phyloP scores from a whole-genome alignment of 306 rosid genomes.

The Fragaria iinumae region DNA sequence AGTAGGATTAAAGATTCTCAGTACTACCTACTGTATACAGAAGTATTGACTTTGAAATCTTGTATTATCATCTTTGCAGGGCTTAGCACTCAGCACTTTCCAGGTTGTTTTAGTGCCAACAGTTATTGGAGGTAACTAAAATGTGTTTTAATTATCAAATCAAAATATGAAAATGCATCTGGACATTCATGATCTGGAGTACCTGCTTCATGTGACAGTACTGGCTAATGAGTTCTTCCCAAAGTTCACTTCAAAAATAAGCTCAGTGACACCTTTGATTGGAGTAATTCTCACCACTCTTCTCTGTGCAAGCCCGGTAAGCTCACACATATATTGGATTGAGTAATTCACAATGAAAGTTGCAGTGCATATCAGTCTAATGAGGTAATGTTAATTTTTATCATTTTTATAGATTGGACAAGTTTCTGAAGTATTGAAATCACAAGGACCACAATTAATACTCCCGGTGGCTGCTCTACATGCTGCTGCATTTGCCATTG shows the following conservation, averaged over 20 bases:
- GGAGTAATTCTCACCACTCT: slow-evolving; percentile 93
- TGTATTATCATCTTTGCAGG: slow-evolving; percentile 47
- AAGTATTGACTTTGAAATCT: slow-evolving; percentile 17
- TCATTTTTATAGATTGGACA: slow-evolving; percentile 70
- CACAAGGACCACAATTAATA: slow-evolving; percentile 78
- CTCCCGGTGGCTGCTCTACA: slow-evolving; percentile 82
- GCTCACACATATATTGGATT: slow-evolving; percentile 21
- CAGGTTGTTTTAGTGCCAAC: slow-evolving; percentile 97
- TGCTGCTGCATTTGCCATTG: slow-evolving; percentile 84
- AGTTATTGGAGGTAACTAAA: slow-evolving; percentile 74
- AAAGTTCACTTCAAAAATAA: slow-evolving; percentile 84
- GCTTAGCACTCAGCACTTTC: slow-evolving; percentile 85
- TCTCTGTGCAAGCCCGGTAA: slow-evolving; percentile 93
- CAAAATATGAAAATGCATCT: slow-evolving; percentile 15
- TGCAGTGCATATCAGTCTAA: slow-evolving; percentile 12
- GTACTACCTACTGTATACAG: background rate
- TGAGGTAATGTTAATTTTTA: slow-evolving; percentile 18
- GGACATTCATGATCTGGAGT: slow-evolving; percentile 15
- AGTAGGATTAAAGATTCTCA: background rate
- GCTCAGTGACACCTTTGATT: slow-evolving; percentile 64
- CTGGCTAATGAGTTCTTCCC: slow-evolving; percentile 91
- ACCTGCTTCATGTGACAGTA: slow-evolving; percentile 55
- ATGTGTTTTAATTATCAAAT: slow-evolving; percentile 19
- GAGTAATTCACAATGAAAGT: background rate
- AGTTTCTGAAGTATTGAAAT: slow-evolving; percentile 78